Evolutionary conservation across 306 rosid genomes (phyloP).

Genomic region (Pyrus communis): DNA sequence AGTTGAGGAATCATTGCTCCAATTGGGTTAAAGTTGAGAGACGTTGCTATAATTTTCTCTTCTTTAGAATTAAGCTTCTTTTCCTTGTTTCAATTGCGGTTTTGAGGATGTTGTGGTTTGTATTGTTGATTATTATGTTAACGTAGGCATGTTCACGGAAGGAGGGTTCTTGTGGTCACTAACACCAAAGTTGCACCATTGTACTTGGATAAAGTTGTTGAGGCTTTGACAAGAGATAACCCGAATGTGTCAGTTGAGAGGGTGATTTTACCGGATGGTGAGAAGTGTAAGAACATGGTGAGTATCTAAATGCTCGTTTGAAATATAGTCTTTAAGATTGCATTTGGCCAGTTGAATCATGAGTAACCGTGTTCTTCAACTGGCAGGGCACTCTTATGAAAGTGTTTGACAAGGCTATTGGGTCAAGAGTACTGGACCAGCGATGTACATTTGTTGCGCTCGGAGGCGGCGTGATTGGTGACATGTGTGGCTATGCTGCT

Average conservation of each 20-base stretch:
- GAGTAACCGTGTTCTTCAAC: constrained; percentile 23
- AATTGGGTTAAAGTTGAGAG: too few relatives aligned
- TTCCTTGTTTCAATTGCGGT: background rate
- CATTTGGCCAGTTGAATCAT: constrained; percentile 1
- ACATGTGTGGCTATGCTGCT: constrained; percentile 96
- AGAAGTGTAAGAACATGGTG: constrained; percentile 74
- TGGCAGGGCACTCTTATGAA: constrained; percentile 79
- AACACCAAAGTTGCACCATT: constrained; percentile 67
- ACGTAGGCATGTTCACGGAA: constrained; percentile 89
- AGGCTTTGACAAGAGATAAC: constrained; percentile 73
- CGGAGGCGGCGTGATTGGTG: constrained; percentile 96
- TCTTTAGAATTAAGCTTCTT: background rate
- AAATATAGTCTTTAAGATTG: background rate
- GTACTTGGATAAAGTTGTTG: constrained; percentile 69
- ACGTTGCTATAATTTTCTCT: too few relatives aligned
- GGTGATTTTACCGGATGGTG: constrained; percentile 85
- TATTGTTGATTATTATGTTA: constrained; percentile 6
- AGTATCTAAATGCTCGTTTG: constrained; percentile 12
- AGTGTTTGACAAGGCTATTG: constrained; percentile 93
- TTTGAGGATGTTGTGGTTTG: background rate
- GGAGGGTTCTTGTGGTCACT: constrained; percentile 87
- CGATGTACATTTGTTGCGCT: constrained; percentile 88
- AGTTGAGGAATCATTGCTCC: too few relatives aligned
- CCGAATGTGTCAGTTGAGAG: constrained; percentile 75
- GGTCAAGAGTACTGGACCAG: constrained; percentile 57